Evolutionary conservation across 139 green algal genomes (phyloP), one percentile per base, ranked within the genome.

Genomic region (Tetratostichococcus sp.): DNA sequence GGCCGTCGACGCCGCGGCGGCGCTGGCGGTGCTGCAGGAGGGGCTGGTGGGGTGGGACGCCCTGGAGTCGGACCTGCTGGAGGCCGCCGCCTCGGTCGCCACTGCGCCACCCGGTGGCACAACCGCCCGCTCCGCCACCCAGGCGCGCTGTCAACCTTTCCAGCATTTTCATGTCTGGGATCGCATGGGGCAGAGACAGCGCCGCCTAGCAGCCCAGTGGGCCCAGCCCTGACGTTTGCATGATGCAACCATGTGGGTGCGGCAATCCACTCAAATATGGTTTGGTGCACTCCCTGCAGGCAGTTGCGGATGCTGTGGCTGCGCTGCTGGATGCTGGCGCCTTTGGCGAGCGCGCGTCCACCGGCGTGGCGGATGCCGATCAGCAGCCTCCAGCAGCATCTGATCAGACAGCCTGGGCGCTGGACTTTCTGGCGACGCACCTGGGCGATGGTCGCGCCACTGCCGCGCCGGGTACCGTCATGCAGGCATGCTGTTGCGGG

Each of bases 21-120:
- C 74, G 57, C 69, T 88, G 4, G 30, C 30, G 30, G 34, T 90
- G 43, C 50, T 91, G 67, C 32, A 35, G 19, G 68, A 89, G 39
- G 78, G 35, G 3, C 34, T 91, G 43, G 65, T 57, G 19, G 74
- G 70, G 25, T 91, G 86, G 85, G 85, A 90, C 26, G 80, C 82
- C 0, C 65, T 85, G 43, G 82, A 88, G 58, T 67, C 67, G n/a
- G 84, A 84, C 71, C 73, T 86, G 22, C 26, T 58, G 5, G 75
- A 84, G 17, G 35, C 69, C 30, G 71, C 67, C 23, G 39, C 50
- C 11, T 26, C 50, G 14, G 22, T 8, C 50, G 50, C 19, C 17
- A 6, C 74, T 57, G 22, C 19, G 26, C 25, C 35, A 42, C 22
- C 73, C 69, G 65, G 35, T 34, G 34, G 65, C 33, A 25, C 33